These are phyloP conservation scores for Lactarius evosmus DNA, from an alignment of 768 basidiomycete genomes.

Conservation along the genomic window DNA sequence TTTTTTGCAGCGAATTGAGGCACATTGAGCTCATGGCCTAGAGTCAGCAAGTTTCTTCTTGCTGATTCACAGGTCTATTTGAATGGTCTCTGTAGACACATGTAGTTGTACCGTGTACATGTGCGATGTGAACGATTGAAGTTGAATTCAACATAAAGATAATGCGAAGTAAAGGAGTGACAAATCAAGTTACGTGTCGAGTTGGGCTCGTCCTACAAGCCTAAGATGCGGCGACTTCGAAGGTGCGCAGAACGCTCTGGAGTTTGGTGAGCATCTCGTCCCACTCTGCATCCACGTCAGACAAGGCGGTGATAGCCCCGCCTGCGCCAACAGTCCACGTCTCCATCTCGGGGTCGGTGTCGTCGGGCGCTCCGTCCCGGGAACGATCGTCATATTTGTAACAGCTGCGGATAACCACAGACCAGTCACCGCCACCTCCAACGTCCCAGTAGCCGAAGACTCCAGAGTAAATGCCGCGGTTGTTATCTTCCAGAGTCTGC, in stretches of 20 bases:
- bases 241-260: constrained; percentile 67
- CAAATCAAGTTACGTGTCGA: not conserved
- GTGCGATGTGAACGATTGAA: constrained; percentile 30
- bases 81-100: not conserved
- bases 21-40: constrained; percentile 80
- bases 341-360: constrained; percentile 37
- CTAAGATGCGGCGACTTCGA: constrained; percentile 38
- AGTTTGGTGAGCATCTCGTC: constrained; percentile 92
- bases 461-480: constrained; percentile 85
- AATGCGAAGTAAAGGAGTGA: not conserved
- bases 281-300: constrained; percentile 84
- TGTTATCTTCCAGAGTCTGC: constrained; percentile 66
- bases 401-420: constrained; percentile 90
- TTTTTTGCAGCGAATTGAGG: constrained; percentile 59
- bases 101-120: constrained; percentile 2
- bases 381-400: constrained; percentile 59
- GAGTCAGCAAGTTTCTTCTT: not conserved
- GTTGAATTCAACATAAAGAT: constrained; percentile 36
- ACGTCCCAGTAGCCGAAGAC: constrained; percentile 92
- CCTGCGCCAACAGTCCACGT: constrained; percentile 85
- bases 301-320: constrained; percentile 94
- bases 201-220: not conserved
- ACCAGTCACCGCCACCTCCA: constrained; percentile 87
- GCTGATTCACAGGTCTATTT: not conserved
- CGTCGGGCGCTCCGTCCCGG: constrained; percentile 6